Conservation (phyloP, 2,329 filamentous ascomycete genomes). For the Fusarium tjaetaba region DNA sequence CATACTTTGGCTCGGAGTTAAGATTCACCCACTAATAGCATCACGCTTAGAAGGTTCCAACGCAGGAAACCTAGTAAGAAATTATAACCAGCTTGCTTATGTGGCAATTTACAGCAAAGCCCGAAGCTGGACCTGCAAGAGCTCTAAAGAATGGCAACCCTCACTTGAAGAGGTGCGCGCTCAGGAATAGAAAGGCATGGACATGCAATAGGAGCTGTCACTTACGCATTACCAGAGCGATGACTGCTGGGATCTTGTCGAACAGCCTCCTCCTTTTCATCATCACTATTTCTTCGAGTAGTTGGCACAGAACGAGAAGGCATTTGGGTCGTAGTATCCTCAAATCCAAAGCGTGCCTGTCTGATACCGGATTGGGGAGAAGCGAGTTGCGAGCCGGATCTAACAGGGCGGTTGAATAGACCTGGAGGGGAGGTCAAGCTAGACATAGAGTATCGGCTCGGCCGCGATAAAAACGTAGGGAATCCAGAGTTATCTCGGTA, state of each 20-base stretch:
- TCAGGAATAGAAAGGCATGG: neutral
- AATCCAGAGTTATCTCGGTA: constrained; percentile 83
- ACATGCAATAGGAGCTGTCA: constrained; percentile 46
- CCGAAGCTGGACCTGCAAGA: neutral
- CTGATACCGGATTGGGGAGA: constrained; percentile 76
- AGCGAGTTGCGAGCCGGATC: constrained; percentile 81
- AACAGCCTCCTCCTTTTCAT: constrained; percentile 83
- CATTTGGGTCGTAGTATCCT: constrained; percentile 67
- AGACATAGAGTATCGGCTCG: constrained; percentile 88
- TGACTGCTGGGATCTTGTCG: constrained; percentile 76
- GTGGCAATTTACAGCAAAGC: neutral
- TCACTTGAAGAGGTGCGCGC: constrained; percentile 13
- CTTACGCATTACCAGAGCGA: constrained; percentile 82
- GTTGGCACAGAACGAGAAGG: constrained; percentile 87
- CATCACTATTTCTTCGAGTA: constrained; percentile 90
- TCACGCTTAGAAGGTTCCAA: neutral
- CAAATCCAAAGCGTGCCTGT: constrained; percentile 66
- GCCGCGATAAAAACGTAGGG: constrained; percentile 81
- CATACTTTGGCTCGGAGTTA: neutral
- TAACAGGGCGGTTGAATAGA: constrained; percentile 75
- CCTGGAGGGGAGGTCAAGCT: constrained; percentile 86
- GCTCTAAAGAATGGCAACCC: neutral
- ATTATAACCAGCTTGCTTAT: neutral
- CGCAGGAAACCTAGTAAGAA: neutral
- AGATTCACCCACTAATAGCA: neutral